Conservation (phyloP, 2,329 filamentous ascomycete genomes). For the Pseudopithomyces maydicus region DNA sequence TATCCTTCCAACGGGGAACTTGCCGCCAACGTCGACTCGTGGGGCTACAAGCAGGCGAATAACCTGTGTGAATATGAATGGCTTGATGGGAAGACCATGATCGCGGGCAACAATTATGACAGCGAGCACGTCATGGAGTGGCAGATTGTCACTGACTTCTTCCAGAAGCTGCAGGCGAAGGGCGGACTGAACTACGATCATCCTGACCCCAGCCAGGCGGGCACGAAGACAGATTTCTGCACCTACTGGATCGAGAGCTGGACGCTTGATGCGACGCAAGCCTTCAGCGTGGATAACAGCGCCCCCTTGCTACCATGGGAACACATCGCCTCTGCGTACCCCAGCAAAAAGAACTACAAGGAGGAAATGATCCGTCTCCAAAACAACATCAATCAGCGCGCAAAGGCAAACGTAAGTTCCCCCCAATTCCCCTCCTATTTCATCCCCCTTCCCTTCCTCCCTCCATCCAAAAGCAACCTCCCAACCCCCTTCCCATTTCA, state of each 20-base stretch:
- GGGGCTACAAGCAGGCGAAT: constrained; percentile 3
- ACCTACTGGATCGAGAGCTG: constrained; percentile 8
- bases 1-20: not conserved
- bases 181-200: constrained; percentile 1
- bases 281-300: not conserved
- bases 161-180: not conserved
- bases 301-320: not conserved
- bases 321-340: constrained; percentile 1
- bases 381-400: not conserved
- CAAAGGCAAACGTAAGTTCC: constrained; percentile 4
- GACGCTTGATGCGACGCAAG: not conserved
- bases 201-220: constrained; percentile 1
- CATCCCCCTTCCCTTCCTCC: not conserved
- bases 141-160: constrained; percentile 14
- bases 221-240: constrained; percentile 6
- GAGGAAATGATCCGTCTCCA: constrained; percentile 7
- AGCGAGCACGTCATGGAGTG: constrained; percentile 14
- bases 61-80: constrained; percentile 2
- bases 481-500: not conserved
- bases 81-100: not conserved
- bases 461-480: too few species aligned
- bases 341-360: not conserved
- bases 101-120: constrained; percentile 3
- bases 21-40: not conserved
- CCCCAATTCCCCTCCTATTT: not conserved